These are phyloP conservation scores for Senna tora DNA, from an alignment of 306 rosid genomes.

Conservation along the genomic window DNA sequence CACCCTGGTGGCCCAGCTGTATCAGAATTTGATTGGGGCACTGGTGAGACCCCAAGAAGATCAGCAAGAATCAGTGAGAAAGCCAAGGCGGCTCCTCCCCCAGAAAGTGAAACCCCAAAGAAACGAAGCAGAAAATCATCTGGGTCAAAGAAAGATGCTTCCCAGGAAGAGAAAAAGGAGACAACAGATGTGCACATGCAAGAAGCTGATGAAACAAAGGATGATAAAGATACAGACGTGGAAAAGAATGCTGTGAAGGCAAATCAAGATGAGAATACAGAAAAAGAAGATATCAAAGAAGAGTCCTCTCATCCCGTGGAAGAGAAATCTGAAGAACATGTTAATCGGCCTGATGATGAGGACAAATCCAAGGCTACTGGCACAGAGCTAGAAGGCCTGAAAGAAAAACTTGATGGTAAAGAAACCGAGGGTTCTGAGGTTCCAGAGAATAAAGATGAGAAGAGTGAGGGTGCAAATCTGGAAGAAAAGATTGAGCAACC, in stretches of 20 bases:
- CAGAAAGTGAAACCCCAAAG: constrained; percentile 68
- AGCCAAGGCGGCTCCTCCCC: constrained; percentile 59
- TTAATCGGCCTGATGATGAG: constrained; percentile 48
- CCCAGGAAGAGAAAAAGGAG: constrained; percentile 48
- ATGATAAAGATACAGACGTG: constrained; percentile 44
- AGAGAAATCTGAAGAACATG: constrained; percentile 41
- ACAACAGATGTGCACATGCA: constrained; percentile 37
- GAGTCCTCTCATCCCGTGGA: constrained; percentile 47
- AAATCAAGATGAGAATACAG: constrained; percentile 48
- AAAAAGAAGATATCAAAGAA: constrained; percentile 39
- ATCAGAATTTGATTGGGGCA: constrained; percentile 90
- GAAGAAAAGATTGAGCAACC: constrained; percentile 47
- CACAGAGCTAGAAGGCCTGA: constrained; percentile 38
- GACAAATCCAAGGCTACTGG: constrained; percentile 48
- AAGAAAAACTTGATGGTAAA: constrained; percentile 43
- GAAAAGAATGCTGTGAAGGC: constrained; percentile 59
- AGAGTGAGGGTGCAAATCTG: constrained; percentile 26
- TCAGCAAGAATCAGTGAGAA: constrained; percentile 89
- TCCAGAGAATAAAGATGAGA: constrained; percentile 45
- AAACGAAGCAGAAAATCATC: constrained; percentile 67
- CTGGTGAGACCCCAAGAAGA: constrained; percentile 94
- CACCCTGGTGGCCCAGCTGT: constrained; percentile 77
- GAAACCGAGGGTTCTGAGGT: constrained; percentile 55
- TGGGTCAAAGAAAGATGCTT: constrained; percentile 56
- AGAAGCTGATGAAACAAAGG: constrained; percentile 52